Evolutionary conservation across 1,139 yeast genomes (phyloP).

Genomic region (Hanseniaspora uvarum): DNA sequence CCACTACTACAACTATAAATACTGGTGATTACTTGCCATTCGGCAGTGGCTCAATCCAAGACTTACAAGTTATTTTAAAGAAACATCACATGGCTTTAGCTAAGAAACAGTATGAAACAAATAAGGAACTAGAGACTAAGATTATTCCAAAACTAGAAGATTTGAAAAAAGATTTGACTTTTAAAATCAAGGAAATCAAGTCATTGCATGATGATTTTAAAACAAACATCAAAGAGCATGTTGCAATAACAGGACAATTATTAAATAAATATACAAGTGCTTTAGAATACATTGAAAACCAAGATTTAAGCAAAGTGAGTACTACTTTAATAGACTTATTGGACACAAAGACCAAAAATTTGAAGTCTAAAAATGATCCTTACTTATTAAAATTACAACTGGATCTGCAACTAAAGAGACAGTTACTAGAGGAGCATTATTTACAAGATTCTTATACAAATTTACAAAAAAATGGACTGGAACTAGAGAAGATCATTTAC

Average conservation of each 20-base stretch:
- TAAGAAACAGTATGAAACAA: constrained; percentile 39
- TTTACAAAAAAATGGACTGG: constrained; percentile 60
- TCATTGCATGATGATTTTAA: constrained; percentile 31
- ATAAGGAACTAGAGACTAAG: constrained; percentile 48
- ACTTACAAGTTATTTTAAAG: constrained; percentile 39
- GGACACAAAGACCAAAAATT: constrained; percentile 21
- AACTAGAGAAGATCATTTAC: constrained; percentile 59
- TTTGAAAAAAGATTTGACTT: constrained; percentile 52
- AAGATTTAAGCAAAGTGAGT: constrained; percentile 2
- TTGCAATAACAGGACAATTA: constrained; percentile 37
- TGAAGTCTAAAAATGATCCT: constrained; percentile 45
- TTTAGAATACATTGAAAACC: constrained; percentile 26
- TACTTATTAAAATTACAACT: constrained; percentile 53
- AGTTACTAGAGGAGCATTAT: constrained; percentile 57
- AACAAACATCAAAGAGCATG: constrained; percentile 31
- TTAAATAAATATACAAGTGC: constrained; percentile 39
- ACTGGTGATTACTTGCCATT: constrained; percentile 44
- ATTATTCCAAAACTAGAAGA: constrained; percentile 63
- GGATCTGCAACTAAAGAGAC: constrained; percentile 60
- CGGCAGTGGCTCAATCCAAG: constrained; percentile 42
- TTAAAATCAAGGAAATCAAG: constrained; percentile 43
- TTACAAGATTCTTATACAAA: constrained; percentile 61
- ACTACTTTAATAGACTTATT: constrained; percentile 18
- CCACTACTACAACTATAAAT: constrained; percentile 22
- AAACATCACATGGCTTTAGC: constrained; percentile 39